Percentiles rank a stretch among this genome's conserved stretches.
Conservation (phyloP, 768 basidiomycete species). For the Tricholoma terreum region DNA sequence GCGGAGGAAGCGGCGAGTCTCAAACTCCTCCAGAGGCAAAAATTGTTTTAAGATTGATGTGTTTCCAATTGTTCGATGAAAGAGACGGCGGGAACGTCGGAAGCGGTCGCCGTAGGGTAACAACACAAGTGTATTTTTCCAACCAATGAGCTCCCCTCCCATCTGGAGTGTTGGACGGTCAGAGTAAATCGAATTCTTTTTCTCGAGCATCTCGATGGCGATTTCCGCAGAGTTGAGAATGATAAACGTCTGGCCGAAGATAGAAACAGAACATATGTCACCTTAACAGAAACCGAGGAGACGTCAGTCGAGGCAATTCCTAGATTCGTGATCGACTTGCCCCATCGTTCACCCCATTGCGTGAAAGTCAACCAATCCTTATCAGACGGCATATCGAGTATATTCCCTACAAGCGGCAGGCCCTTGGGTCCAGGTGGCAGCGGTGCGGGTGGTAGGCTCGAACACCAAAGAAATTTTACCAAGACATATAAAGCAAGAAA, state of each 20-base stretch:
- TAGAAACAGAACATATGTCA: constrained; percentile 56
- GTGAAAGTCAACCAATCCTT: constrained; percentile 52
- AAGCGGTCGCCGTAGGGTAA: constrained; percentile 58
- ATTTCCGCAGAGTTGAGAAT: constrained; percentile 50
- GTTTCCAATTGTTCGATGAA: constrained; percentile 50
- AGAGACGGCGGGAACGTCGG: constrained; percentile 49
- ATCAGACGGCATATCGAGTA: constrained; percentile 49
- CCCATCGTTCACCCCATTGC: constrained; percentile 51
- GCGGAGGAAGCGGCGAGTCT: constrained; percentile 47
- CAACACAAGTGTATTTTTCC: constrained; percentile 54
- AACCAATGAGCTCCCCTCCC: constrained; percentile 55
- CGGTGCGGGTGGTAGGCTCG: constrained; percentile 17
- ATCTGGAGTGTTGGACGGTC: constrained; percentile 58
- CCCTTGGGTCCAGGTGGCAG: constrained; percentile 53
- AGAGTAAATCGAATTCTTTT: constrained; percentile 64
- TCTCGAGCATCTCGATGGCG: constrained; percentile 60
- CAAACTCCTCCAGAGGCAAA: constrained; percentile 40
- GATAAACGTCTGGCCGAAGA: constrained; percentile 58
- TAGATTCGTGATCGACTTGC: constrained; percentile 24
- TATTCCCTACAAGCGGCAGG: constrained; percentile 52
- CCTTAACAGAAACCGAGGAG: constrained; percentile 31
- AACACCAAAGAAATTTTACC: constrained; percentile 24
- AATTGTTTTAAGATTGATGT: constrained; percentile 40
- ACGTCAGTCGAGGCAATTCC: neutral
- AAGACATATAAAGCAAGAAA: constrained; percentile 34